Conservation (phyloP, 306 rosid genomes). For the Pachyrhizus erosus region DNA sequence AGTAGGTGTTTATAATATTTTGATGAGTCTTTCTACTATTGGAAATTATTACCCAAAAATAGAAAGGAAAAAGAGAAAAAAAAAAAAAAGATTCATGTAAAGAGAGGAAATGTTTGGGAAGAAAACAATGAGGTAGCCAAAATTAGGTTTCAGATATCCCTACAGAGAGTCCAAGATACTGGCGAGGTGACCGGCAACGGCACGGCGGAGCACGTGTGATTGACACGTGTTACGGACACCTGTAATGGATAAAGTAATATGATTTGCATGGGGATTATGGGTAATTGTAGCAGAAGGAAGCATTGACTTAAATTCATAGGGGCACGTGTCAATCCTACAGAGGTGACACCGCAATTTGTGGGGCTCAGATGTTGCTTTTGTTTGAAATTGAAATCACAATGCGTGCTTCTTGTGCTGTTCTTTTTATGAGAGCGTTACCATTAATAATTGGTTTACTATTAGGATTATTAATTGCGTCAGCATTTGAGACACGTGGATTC, state of each 20-base stretch:
- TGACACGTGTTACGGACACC: conserved; percentile 56
- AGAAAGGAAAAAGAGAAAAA: background rate
- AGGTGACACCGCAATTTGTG: conserved; percentile 32
- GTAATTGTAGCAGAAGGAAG: conserved; percentile 18
- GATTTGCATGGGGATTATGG: conserved; percentile 63
- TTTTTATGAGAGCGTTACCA: conserved; percentile 31
- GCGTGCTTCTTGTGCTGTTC: conserved; percentile 64
- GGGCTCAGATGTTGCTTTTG: conserved; percentile 56
- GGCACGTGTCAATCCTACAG: conserved; percentile 51
- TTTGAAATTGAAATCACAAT: conserved; percentile 49
- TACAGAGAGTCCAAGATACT: conserved; percentile 42
- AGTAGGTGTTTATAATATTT: background rate
- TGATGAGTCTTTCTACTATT: background rate
- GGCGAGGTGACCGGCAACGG: conserved; percentile 29
- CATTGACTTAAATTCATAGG: conserved; percentile 45
- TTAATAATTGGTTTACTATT: conserved; percentile 28
- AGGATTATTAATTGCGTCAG: conserved; percentile 53
- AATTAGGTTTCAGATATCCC: conserved; percentile 41
- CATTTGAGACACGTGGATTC: conserved; percentile 66
- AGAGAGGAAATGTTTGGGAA: background rate
- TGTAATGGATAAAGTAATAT: conserved; percentile 50
- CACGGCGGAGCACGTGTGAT: conserved; percentile 33
- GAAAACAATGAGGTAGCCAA: background rate
- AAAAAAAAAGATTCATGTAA: background rate
- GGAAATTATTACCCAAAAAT: background rate